Conservation (phyloP, 2,329 filamentous ascomycete genomes). For the Hymenoscyphus infarciens region DNA sequence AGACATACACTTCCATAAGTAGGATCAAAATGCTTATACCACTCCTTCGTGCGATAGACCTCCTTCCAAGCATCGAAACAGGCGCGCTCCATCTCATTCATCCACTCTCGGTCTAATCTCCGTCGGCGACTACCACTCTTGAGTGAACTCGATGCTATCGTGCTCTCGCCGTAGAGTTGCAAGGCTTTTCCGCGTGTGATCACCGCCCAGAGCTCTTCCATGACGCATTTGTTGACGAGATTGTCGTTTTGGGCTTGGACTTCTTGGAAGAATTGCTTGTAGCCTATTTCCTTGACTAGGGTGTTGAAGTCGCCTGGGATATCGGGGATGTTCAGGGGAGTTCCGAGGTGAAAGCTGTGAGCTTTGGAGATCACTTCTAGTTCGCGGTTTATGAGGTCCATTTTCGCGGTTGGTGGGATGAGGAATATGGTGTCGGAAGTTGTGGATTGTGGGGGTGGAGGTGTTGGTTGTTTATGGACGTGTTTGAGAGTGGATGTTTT, state of each 20-base stretch:
- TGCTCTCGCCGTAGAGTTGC: background rate
- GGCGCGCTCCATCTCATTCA: background rate
- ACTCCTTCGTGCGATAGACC: too few relatives aligned
- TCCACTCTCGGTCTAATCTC: background rate
- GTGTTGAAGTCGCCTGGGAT: background rate
- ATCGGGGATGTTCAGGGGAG: background rate
- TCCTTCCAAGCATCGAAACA: background rate
- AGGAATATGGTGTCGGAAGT: background rate
- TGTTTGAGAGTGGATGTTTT: background rate
- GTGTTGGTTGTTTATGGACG: background rate
- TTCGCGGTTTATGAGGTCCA: background rate
- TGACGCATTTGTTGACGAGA: background rate
- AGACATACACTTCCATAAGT: too few relatives aligned
- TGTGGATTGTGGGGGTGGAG: background rate
- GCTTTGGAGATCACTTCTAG: background rate
- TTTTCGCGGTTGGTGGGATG: background rate
- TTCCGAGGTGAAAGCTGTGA: background rate
- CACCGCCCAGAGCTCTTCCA: background rate
- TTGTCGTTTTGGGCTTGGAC: background rate
- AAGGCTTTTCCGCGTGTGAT: background rate
- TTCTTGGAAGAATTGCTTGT: background rate
- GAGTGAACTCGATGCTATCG: background rate
- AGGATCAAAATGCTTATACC: too few relatives aligned
- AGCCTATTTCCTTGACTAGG: background rate
- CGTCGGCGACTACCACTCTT: background rate